Evolutionary conservation across 805 yeast genomes (phyloP).

Genomic region (Sugiyamaella marilandica): DNA sequence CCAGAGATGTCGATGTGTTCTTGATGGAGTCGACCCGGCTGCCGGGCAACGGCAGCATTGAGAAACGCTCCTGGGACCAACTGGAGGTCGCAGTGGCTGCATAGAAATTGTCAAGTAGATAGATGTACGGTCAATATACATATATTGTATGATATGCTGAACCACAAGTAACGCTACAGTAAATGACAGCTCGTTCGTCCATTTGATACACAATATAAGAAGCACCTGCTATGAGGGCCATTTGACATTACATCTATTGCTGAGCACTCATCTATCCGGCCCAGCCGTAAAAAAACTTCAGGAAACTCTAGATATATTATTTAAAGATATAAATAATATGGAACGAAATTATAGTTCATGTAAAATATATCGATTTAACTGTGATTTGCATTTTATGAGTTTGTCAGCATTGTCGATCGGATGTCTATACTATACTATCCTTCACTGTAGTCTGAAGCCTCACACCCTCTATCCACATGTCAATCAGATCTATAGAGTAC

Average conservation of each 20-base stretch:
- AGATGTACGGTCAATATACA: background rate
- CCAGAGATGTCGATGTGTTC: slow-evolving; percentile 80
- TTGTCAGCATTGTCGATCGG: background rate
- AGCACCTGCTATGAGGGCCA: too few species aligned
- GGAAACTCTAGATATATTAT: too few species aligned
- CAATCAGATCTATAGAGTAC: background rate
- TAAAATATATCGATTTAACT: too few species aligned
- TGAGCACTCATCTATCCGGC: too few species aligned
- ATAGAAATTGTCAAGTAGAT: background rate
- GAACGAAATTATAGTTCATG: too few species aligned
- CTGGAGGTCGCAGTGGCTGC: background rate
- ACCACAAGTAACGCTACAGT: too few species aligned
- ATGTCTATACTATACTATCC: background rate
- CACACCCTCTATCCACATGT: background rate
- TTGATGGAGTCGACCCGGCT: slow-evolving; percentile 74
- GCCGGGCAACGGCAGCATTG: slow-evolving; percentile 93
- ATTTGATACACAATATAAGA: too few species aligned
- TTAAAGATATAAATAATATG: background rate
- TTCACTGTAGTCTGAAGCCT: background rate
- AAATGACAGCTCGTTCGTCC: too few species aligned
- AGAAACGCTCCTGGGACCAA: slow-evolving; percentile 58
- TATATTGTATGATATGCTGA: too few species aligned
- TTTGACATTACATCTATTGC: too few species aligned
- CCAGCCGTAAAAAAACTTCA: too few species aligned
- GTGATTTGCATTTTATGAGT: background rate